phyloP scores from a whole-genome alignment of 2,329 filamentous ascomycete species.

The Elsinoe perseae region DNA sequence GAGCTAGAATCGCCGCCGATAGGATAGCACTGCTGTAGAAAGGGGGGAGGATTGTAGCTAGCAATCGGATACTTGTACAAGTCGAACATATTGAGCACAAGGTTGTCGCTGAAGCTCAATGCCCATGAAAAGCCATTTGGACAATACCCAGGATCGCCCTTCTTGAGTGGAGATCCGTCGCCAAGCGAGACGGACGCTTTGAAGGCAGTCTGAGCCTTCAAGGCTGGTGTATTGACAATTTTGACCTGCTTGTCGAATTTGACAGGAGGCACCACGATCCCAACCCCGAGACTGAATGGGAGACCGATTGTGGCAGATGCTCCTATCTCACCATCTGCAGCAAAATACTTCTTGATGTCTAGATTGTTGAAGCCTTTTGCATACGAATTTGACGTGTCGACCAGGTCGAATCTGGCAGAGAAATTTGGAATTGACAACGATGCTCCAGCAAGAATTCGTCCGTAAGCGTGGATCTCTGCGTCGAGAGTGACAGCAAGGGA shows the following conservation, averaged over 20 bases:
- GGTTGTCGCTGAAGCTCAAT: not conserved
- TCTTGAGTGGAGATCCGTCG: not conserved
- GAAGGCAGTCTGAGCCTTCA: not conserved
- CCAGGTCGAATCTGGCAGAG: constrained; percentile 8
- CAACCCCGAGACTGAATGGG: constrained; percentile 13
- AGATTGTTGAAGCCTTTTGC: constrained; percentile 2
- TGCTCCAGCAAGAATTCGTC: not conserved
- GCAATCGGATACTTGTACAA: not conserved
- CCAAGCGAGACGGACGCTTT: not conserved
- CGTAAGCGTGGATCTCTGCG: not conserved
- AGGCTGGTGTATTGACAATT: constrained; percentile 2
- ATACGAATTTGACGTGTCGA: not conserved
- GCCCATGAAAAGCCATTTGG: not conserved
- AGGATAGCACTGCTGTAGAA: not conserved
- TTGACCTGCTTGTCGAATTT: constrained; percentile 14
- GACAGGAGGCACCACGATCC: not conserved
- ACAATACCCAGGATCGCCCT: not conserved
- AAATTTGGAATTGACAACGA: not conserved
- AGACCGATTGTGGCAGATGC: not conserved
- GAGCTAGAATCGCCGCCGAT: not conserved
- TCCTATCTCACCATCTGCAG: not conserved
- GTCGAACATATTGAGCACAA: constrained; percentile 3
- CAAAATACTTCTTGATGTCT: constrained; percentile 3
- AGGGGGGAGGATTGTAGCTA: not conserved
- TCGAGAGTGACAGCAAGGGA: not conserved